phyloP scores from a whole-genome alignment of 176 grass and related monocot species.

The Oryza nivara region DNA sequence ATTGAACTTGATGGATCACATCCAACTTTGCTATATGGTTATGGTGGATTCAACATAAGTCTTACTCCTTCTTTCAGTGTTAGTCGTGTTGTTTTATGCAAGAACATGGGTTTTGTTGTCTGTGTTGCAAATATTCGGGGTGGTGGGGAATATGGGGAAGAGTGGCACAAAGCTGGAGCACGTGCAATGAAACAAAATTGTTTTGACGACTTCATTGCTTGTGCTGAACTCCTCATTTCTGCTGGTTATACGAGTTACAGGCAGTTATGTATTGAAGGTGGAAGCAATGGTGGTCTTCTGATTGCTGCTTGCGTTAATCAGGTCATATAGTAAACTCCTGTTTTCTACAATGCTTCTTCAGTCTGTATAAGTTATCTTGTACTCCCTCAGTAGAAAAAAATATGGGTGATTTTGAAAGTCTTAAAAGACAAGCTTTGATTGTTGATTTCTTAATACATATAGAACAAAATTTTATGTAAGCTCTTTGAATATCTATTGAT shows the following conservation, averaged over 20 bases:
- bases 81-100: constrained; percentile 70
- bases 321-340: constrained; percentile 34
- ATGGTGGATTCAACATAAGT: constrained; percentile 92
- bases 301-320: constrained; percentile 94
- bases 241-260: constrained; percentile 66
- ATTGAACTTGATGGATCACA: constrained; percentile 80
- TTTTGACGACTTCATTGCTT: constrained; percentile 92
- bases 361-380: constrained; percentile 22
- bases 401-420: neutral
- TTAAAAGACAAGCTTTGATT: neutral
- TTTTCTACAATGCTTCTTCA: neutral
- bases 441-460: neutral
- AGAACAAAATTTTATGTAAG: neutral
- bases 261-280: constrained; percentile 87
- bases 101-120: constrained; percentile 68
- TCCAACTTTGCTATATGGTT: constrained; percentile 86
- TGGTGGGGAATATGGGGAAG: constrained; percentile 97
- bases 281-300: constrained; percentile 97
- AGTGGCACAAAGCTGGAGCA: constrained; percentile 97
- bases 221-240: constrained; percentile 78
- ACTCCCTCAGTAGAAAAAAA: neutral
- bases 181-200: constrained; percentile 91
- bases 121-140: constrained; percentile 93
- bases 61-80: constrained; percentile 80
- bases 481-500: neutral